Percentiles rank a stretch among this genome's conserved stretches.
These are phyloP conservation scores for Colletotrichum magnum DNA, from an alignment of 2,329 filamentous ascomycete genomes.

Conservation along the genomic window DNA sequence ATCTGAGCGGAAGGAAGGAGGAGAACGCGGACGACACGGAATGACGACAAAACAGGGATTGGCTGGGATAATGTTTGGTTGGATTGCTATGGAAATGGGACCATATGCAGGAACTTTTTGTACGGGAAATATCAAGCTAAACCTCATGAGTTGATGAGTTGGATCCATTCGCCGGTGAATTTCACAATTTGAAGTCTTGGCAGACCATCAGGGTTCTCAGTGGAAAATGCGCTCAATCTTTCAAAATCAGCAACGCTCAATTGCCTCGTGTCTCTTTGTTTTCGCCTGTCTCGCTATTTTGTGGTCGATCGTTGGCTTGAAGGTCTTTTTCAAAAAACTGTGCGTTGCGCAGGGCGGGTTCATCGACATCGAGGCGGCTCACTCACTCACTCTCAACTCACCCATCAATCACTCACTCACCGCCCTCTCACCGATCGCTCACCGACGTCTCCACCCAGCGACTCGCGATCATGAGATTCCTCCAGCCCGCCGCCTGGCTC, in stretches of 20 bases:
- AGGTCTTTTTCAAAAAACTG: not conserved
- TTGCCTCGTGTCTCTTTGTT: not conserved
- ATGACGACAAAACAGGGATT: not conserved
- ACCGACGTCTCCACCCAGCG: not conserved
- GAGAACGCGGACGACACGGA: not conserved
- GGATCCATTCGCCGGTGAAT: conserved; percentile 2
- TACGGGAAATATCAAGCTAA: not conserved
- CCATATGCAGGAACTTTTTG: not conserved
- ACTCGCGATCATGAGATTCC: conserved; percentile 13
- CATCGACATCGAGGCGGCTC: too few relatives aligned
- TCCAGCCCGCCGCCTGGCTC: not conserved
- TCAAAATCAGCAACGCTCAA: not conserved
- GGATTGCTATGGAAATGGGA: not conserved
- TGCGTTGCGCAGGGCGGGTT: too few relatives aligned
- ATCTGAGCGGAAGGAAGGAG: not conserved
- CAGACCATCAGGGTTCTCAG: conserved; percentile 39
- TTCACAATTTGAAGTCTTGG: conserved; percentile 27
- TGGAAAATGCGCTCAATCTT: not conserved
- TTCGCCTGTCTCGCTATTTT: not conserved
- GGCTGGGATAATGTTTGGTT: not conserved
- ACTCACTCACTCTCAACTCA: too few relatives aligned
- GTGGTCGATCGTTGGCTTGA: not conserved
- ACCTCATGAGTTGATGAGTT: not conserved
- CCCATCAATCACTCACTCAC: not conserved
- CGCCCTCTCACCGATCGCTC: not conserved